phyloP scores from a whole-genome alignment of 23 red algal genomes.

The Agarophyton chilense region DNA sequence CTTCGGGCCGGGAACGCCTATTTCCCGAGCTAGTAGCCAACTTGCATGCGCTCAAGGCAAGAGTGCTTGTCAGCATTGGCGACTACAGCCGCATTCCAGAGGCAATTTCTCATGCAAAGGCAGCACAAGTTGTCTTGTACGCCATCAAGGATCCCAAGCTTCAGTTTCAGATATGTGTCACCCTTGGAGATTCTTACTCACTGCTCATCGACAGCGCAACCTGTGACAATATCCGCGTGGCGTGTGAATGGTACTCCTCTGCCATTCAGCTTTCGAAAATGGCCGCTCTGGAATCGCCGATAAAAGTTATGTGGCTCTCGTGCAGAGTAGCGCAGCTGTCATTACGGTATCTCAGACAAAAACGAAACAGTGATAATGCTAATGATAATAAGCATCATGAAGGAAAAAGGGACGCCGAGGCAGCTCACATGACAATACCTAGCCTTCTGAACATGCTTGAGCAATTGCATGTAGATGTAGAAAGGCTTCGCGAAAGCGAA shows the following conservation, averaged over 20 bases:
- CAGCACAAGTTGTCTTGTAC: constrained; percentile 5
- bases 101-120: constrained; percentile 4
- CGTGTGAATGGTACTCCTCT: not conserved
- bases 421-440: not conserved
- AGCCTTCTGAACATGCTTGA: not conserved
- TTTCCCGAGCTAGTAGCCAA: not conserved
- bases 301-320: constrained; percentile 6
- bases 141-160: not conserved
- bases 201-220: not conserved
- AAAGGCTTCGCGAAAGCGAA: not conserved
- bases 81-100: not conserved
- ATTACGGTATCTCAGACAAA: not conserved
- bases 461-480: not conserved
- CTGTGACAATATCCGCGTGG: not conserved
- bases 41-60: not conserved
- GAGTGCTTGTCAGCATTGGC: not conserved
- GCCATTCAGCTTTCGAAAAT: constrained; percentile 5
- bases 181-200: not conserved
- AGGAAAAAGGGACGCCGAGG: not conserved
- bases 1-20: not conserved
- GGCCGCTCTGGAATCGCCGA: not conserved
- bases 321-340: not conserved
- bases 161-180: not conserved
- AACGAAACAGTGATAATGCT: not conserved
- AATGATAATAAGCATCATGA: not conserved